Percentiles rank a stretch among this genome's conserved stretches.
These are phyloP conservation scores for Physcomitrellopsis africana DNA, from an alignment of 225 moss, liverwort and hornwort species.

Conservation along the genomic window DNA sequence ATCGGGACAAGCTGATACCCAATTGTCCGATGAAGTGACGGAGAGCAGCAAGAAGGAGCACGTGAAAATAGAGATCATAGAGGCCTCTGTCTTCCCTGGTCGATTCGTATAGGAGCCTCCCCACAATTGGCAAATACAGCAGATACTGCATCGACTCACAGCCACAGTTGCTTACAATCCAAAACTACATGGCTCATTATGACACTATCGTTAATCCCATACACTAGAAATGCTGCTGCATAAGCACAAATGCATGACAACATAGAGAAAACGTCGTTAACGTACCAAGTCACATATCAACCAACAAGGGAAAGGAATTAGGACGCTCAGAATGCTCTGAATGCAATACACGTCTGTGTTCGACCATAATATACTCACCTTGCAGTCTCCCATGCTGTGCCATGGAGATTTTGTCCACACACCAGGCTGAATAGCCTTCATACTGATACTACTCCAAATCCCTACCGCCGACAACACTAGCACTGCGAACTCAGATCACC, in stretches of 20 bases:
- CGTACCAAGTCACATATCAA: too few relatives aligned
- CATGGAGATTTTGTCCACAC: constrained; percentile 26
- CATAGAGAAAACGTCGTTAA: too few relatives aligned
- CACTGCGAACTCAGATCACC: too few relatives aligned
- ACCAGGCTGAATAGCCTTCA: constrained; percentile 27
- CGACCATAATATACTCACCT: constrained; percentile 7
- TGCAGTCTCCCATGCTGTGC: constrained; percentile 28
- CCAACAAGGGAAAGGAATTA: too few relatives aligned
- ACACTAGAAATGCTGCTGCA: too few relatives aligned
- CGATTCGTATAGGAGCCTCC: constrained; percentile 39
- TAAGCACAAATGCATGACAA: too few relatives aligned
- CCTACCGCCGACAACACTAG: too few relatives aligned
- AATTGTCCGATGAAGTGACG: constrained; percentile 38
- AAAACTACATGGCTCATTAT: neutral
- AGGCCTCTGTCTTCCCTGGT: constrained; percentile 41
- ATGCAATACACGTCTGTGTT: too few relatives aligned
- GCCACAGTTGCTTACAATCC: too few relatives aligned
- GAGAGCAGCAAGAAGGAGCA: constrained; percentile 35
- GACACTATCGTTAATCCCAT: neutral
- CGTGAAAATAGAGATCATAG: constrained; percentile 55
- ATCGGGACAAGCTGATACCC: constrained; percentile 48
- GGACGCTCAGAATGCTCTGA: too few relatives aligned
- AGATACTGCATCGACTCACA: constrained; percentile 44
- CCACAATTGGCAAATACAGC: constrained; percentile 45
- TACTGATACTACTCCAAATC: too few relatives aligned